phyloP scores from a whole-genome alignment of 257 asterid genomes.

The Solanum chilense region DNA sequence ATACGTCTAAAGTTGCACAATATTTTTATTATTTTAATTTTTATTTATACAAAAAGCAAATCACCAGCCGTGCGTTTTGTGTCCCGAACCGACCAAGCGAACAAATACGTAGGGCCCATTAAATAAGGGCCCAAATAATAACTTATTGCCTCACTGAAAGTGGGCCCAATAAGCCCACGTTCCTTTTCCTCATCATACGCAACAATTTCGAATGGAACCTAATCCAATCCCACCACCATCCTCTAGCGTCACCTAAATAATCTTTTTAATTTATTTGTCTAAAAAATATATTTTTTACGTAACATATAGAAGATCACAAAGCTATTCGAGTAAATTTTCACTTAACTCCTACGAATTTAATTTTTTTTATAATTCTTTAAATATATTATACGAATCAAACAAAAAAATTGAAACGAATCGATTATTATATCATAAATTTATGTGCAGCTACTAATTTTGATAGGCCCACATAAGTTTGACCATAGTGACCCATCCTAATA shows the following conservation, averaged over 20 bases:
- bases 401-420: neutral
- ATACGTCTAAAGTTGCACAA: neutral
- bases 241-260: neutral
- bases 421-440: neutral
- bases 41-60: neutral
- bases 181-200: constrained; percentile 13
- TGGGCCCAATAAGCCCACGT: constrained; percentile 11
- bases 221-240: constrained; percentile 5
- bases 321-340: too few species aligned
- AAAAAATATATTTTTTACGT: too few species aligned
- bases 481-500: neutral
- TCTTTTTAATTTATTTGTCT: neutral
- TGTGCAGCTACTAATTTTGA: neutral
- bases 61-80: constrained; percentile 1
- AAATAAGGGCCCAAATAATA: neutral
- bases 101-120: neutral
- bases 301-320: neutral
- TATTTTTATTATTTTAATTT: neutral
- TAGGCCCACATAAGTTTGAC: constrained; percentile 7
- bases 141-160: neutral
- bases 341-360: neutral
- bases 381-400: neutral
- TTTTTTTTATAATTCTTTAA: neutral
- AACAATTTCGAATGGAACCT: neutral
- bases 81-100: constrained; percentile 24